Conservation (phyloP, 805 yeast genomes). For the Cyberlindnera samutprakarnensis region DNA sequence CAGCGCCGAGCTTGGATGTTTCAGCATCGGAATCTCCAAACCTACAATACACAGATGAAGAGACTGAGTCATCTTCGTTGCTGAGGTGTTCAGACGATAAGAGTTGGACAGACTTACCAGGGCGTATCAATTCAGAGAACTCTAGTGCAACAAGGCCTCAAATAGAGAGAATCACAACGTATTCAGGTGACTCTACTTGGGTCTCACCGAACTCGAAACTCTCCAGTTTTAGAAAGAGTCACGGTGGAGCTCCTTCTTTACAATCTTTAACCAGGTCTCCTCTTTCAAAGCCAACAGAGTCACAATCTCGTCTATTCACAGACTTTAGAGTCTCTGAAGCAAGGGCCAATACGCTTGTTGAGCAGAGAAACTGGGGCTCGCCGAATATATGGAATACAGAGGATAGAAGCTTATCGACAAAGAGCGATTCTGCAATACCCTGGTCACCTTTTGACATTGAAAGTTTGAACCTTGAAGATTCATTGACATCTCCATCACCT, state of each 20-base stretch:
- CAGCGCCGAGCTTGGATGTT: no score
- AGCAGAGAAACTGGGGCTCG: conserved; percentile 12
- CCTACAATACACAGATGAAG: no score
- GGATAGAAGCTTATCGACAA: conserved; percentile 19
- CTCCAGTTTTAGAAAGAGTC: conserved; percentile 20
- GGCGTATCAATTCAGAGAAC: conserved; percentile 1
- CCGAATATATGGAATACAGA: conserved; percentile 21
- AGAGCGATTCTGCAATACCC: conserved; percentile 20
- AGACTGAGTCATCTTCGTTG: no score
- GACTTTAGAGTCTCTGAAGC: conserved; percentile 2
- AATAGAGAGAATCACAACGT: conserved; percentile 1
- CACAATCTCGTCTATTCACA: conserved; percentile 7
- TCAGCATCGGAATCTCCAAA: no score
- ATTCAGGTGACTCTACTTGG: conserved; percentile 12
- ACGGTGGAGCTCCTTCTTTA: no score
- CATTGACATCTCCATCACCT: no score
- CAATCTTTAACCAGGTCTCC: no score
- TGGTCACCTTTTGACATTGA: conserved; percentile 23
- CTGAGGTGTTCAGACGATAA: no score
- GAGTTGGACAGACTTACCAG: conserved; percentile 1
- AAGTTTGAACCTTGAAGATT: conserved; percentile 14
- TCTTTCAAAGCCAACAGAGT: conserved; percentile 14
- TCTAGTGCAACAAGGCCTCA: conserved; percentile 1
- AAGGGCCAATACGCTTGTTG: conserved; percentile 2
- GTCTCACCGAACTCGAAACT: conserved; percentile 20